These are phyloP conservation scores for Aureobasidium sp. DNA, from an alignment of 2,329 filamentous ascomycete species.

Conservation along the genomic window DNA sequence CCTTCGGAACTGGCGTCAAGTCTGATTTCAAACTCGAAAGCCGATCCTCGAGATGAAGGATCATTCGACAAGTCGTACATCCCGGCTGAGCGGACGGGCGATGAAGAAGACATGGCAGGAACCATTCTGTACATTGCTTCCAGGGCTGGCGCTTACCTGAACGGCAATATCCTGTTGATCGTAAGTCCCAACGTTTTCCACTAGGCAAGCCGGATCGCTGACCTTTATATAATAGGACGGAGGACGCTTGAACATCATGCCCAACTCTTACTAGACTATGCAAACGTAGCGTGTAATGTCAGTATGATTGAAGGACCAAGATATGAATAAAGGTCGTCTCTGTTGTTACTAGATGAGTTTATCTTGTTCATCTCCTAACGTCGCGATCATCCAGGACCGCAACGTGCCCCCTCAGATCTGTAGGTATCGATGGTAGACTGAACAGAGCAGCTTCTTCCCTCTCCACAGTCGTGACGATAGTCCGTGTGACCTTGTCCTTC, in stretches of 20 bases:
- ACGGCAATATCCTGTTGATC: conserved; percentile 52
- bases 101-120: conserved; percentile 54
- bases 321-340: neutral
- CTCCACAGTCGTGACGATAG: neutral
- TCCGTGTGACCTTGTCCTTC: neutral
- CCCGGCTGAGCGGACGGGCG: conserved; percentile 49
- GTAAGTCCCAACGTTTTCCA: neutral
- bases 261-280: conserved; percentile 40
- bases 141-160: conserved; percentile 55
- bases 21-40: conserved; percentile 29
- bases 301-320: neutral
- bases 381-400: neutral
- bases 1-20: conserved; percentile 52
- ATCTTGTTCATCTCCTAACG: neutral
- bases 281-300: neutral
- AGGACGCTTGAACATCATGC: conserved; percentile 48
- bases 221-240: conserved; percentile 40
- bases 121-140: conserved; percentile 57
- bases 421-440: neutral
- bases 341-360: neutral
- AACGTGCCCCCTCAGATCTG: neutral
- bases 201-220: neutral
- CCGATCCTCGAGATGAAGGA: conserved; percentile 33
- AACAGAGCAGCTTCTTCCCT: neutral
- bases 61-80: conserved; percentile 38